Evolutionary conservation across 2,329 filamentous ascomycete species (phyloP).

Genomic region (Pestalotiopsis sp.): DNA sequence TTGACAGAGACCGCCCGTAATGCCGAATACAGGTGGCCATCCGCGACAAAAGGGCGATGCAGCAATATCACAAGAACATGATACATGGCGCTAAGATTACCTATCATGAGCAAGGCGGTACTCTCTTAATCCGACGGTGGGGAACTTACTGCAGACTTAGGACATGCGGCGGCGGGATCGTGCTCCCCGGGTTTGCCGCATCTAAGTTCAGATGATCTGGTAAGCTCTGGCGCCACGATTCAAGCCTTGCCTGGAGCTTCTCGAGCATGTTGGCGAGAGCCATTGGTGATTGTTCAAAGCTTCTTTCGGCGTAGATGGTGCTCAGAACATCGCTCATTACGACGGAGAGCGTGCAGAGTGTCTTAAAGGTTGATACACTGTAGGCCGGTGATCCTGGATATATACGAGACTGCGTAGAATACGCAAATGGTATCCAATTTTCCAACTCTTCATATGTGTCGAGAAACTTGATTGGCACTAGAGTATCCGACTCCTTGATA

Average conservation of each 20-base stretch:
- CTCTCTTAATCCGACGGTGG: neutral
- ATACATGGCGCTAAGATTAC: no score
- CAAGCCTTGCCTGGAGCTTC: neutral
- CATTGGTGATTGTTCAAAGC: constrained; percentile 32
- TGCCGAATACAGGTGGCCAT: constrained; percentile 48
- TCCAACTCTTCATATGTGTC: constrained; percentile 57
- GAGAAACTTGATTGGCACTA: constrained; percentile 47
- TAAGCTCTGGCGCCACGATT: neutral
- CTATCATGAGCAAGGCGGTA: no score
- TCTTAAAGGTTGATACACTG: constrained; percentile 43
- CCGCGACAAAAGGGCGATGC: constrained; percentile 53
- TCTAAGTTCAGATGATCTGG: neutral
- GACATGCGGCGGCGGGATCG: neutral
- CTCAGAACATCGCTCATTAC: constrained; percentile 48
- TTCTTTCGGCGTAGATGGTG: constrained; percentile 46
- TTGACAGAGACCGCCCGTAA: constrained; percentile 41
- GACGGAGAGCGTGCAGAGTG: constrained; percentile 44
- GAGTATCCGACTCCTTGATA: constrained; percentile 45
- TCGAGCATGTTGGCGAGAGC: constrained; percentile 36
- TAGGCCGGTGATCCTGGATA: constrained; percentile 40
- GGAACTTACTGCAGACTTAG: neutral
- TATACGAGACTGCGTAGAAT: constrained; percentile 26
- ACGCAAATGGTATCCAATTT: constrained; percentile 48
- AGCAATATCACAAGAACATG: constrained; percentile 54
- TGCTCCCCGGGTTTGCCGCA: neutral